Evolutionary conservation across 495 filamentous ascomycete genomes (phyloP).

Genomic region (Achaetomiella virescens): DNA sequence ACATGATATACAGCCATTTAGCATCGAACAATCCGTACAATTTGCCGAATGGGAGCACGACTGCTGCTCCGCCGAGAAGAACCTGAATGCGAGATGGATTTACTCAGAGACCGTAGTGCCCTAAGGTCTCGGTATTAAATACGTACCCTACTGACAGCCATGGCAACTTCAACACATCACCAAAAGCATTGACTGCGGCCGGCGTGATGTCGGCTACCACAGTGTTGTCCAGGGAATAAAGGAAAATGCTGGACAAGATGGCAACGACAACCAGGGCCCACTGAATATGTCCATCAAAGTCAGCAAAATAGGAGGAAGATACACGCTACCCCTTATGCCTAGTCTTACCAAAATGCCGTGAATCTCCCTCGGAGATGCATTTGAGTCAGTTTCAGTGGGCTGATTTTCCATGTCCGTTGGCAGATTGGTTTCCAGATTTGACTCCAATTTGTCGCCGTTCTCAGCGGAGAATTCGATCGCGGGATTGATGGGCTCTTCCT

Average conservation of each 20-base stretch:
- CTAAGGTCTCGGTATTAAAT: background rate
- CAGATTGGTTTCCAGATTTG: background rate
- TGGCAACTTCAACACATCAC: constrained; percentile 42
- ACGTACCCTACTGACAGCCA: constrained; percentile 47
- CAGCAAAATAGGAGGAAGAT: no score
- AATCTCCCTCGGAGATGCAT: background rate
- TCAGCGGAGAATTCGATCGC: background rate
- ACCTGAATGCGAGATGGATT: constrained; percentile 24
- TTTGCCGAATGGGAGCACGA: constrained; percentile 36
- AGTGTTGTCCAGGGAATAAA: constrained; percentile 56
- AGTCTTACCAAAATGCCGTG: constrained; percentile 1
- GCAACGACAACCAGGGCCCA: constrained; percentile 42
- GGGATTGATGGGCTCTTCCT: background rate
- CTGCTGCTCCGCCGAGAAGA: constrained; percentile 38
- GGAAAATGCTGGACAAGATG: constrained; percentile 44
- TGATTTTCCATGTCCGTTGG: background rate
- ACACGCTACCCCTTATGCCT: no score
- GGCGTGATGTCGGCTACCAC: constrained; percentile 54
- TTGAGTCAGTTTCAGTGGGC: background rate
- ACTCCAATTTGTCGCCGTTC: background rate
- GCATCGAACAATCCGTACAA: constrained; percentile 47
- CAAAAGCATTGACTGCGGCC: constrained; percentile 41
- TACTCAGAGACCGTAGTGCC: background rate
- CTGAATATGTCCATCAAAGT: background rate
- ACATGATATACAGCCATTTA: constrained; percentile 50